Conservation (phyloP, 1,284 basidiomycete species). For the Somion occarium region DNA sequence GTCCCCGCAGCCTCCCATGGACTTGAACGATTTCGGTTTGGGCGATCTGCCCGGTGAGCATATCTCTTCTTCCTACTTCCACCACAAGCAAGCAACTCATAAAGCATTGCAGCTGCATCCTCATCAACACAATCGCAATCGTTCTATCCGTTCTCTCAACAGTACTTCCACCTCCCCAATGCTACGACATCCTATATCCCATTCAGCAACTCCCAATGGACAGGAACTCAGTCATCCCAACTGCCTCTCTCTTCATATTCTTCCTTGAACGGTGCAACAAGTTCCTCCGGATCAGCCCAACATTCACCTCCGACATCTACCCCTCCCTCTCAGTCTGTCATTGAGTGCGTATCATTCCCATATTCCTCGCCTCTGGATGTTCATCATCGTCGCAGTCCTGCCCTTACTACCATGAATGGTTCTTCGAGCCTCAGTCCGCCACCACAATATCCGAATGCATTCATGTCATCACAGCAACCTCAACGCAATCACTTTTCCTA, state of each 20-base stretch:
- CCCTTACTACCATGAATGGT: conserved; percentile 44
- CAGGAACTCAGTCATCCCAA: conserved; percentile 31
- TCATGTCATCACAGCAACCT: conserved; percentile 17
- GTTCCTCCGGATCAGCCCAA: conserved; percentile 23
- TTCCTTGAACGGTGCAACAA: conserved; percentile 65
- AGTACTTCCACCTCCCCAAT: conserved; percentile 27
- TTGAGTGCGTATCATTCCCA: conserved; percentile 40
- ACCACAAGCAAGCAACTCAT: conserved; percentile 1
- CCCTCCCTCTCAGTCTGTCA: conserved; percentile 32
- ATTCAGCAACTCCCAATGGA: conserved; percentile 45
- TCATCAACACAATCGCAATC: conserved; percentile 12
- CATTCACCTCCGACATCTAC: neutral
- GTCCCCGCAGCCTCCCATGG: conserved; percentile 29
- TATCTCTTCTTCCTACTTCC: conserved; percentile 1
- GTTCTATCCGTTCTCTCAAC: conserved; percentile 12
- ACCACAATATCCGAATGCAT: conserved; percentile 30
- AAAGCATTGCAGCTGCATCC: conserved; percentile 11
- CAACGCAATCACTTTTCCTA: conserved; percentile 33
- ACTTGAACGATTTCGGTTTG: conserved; percentile 38
- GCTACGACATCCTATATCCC: conserved; percentile 46
- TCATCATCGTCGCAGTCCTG: conserved; percentile 34
- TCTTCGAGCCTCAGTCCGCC: conserved; percentile 23
- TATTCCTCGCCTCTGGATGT: neutral
- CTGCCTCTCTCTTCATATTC: conserved; percentile 71
- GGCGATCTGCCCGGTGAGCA: conserved; percentile 34